Conservation (phyloP, 768 basidiomycete genomes). For the Goffeauzyma gilvescens region DNA sequence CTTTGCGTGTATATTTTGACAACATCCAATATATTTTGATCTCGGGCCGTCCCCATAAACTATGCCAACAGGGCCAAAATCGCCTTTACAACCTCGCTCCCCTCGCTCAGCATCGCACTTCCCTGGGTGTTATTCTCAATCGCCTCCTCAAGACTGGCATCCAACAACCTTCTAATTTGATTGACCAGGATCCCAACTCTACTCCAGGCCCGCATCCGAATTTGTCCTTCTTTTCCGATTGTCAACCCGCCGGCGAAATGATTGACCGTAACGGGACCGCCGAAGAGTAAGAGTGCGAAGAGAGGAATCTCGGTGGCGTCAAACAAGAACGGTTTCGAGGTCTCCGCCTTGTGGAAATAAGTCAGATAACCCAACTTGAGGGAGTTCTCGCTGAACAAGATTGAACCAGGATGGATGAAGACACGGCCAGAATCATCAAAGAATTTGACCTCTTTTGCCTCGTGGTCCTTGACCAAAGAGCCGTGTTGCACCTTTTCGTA, state of each 20-base stretch:
- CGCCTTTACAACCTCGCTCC: constrained; percentile 39
- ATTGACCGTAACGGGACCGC: constrained; percentile 57
- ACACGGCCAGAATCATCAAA: constrained; percentile 43
- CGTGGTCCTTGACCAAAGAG: constrained; percentile 63
- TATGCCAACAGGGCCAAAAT: constrained; percentile 33
- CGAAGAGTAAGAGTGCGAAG: constrained; percentile 69
- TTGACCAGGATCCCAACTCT: constrained; percentile 77
- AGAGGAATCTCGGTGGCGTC: constrained; percentile 83
- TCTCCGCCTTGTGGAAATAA: constrained; percentile 61
- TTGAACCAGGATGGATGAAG: constrained; percentile 52
- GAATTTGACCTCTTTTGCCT: constrained; percentile 64
- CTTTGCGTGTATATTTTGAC: too few relatives aligned
- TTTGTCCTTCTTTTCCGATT: constrained; percentile 36
- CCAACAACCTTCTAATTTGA: constrained; percentile 52
- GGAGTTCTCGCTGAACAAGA: constrained; percentile 50
- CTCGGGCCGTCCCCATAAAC: constrained; percentile 30
- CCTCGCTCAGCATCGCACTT: constrained; percentile 36
- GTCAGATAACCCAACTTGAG: constrained; percentile 65
- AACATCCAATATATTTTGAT: neutral
- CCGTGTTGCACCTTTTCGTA: constrained; percentile 74
- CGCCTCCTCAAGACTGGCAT: constrained; percentile 45
- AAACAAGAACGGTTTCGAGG: constrained; percentile 64
- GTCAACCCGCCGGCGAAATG: constrained; percentile 61
- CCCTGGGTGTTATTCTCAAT: constrained; percentile 43
- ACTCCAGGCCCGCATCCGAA: constrained; percentile 66